These are phyloP conservation scores for Haematococcus lacustris DNA, from an alignment of 139 green algal genomes.

Conservation along the genomic window DNA sequence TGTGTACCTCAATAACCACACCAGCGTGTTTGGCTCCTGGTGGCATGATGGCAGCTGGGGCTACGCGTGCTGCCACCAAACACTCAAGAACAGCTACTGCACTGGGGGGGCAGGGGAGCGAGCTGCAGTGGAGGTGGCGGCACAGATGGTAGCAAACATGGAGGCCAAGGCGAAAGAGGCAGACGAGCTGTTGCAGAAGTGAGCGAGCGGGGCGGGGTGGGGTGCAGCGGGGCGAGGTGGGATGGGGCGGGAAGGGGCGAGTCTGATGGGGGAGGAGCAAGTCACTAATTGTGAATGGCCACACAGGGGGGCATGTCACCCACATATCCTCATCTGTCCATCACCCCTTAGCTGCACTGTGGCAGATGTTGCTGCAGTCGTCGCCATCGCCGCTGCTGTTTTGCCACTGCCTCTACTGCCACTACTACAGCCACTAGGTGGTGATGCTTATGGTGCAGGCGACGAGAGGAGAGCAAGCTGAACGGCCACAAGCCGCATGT, in stretches of 20 bases:
- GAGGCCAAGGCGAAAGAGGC: conserved; percentile 34
- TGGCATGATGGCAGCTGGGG: conserved; percentile 88
- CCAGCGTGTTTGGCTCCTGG: conserved; percentile 88
- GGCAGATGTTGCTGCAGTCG: too few species aligned
- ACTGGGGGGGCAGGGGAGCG: conserved; percentile 51
- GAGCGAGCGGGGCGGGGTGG: too few species aligned
- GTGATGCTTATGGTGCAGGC: not conserved
- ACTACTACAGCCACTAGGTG: too few species aligned
- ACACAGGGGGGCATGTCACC: too few species aligned
- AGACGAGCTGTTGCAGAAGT: conserved; percentile 26
- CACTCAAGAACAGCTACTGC: conserved; percentile 88
- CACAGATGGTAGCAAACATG: conserved; percentile 57
- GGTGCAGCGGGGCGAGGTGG: too few species aligned
- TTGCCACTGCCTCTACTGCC: too few species aligned
- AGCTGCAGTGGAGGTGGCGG: conserved; percentile 9
- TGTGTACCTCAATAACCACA: conserved; percentile 92
- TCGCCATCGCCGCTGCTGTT: too few species aligned
- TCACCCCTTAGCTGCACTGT: too few species aligned
- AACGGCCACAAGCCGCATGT: conserved; percentile 23
- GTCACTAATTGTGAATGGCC: too few species aligned
- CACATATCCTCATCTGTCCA: too few species aligned
- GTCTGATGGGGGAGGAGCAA: too few species aligned
- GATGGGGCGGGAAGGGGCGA: too few species aligned
- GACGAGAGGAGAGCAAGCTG: conserved; percentile 34
- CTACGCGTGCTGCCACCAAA: conserved; percentile 88